These are phyloP conservation scores for Aspergillus bombycis DNA, from an alignment of 2,329 filamentous ascomycete species.

Conservation along the genomic window DNA sequence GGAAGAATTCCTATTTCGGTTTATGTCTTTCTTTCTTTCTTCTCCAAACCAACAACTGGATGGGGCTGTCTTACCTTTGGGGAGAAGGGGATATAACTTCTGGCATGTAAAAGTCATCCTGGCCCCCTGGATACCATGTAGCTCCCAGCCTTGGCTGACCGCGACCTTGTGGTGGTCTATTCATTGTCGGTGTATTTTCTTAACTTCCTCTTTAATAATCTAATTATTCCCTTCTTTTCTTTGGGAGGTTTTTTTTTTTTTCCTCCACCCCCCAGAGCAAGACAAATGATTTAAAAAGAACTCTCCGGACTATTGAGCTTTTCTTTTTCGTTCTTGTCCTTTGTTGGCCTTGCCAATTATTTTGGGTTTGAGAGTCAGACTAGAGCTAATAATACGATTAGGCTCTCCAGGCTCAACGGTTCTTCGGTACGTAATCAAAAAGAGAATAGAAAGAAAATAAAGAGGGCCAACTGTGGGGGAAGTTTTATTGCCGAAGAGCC, in stretches of 20 bases:
- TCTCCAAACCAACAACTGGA: constrained; percentile 7
- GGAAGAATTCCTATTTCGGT: background rate
- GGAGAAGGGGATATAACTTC: constrained; percentile 71
- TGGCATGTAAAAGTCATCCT: constrained; percentile 71
- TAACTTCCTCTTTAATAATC: constrained; percentile 12
- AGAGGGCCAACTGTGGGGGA: background rate
- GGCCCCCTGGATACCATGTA: constrained; percentile 69
- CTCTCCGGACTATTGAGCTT: constrained; percentile 1
- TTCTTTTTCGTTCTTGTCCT: constrained; percentile 4
- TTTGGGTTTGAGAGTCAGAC: constrained; percentile 1
- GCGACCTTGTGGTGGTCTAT: constrained; percentile 42
- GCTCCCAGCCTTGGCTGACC: constrained; percentile 55
- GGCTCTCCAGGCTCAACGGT: background rate
- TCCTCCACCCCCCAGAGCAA: background rate
- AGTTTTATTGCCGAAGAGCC: background rate
- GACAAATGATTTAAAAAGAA: background rate
- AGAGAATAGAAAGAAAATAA: background rate
- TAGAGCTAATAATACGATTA: constrained; percentile 6
- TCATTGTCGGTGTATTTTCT: constrained; percentile 32
- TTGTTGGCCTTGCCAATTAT: background rate
- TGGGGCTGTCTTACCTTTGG: constrained; percentile 59
- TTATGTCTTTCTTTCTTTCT: constrained; percentile 7
- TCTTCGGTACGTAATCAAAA: constrained; percentile 2
- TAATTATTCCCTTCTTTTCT: constrained; percentile 14
- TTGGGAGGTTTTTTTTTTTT: constrained; percentile 11